phyloP scores from a whole-genome alignment of 495 filamentous ascomycete species.

The Aspergillus conjunctus region DNA sequence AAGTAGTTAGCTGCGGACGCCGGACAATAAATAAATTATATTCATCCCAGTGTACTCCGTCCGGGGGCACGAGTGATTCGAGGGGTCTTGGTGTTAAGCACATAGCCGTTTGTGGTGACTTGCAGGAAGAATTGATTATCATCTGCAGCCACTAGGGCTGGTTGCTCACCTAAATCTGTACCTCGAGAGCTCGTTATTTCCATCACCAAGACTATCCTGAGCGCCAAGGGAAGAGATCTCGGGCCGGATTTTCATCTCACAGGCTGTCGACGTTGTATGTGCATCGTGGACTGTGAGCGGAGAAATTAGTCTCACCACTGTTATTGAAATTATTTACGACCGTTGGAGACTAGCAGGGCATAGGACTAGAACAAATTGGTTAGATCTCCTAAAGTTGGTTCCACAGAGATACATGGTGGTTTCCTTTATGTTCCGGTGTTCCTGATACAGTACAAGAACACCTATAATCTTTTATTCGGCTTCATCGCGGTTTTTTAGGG shows the following conservation, averaged over 20 bases:
- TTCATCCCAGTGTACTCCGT: constrained; percentile 1
- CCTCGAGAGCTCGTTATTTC: constrained; percentile 1
- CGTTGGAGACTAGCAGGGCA: not conserved
- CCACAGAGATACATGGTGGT: not conserved
- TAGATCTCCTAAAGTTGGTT: not conserved
- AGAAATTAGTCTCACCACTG: too few species aligned
- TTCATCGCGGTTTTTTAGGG: constrained; percentile 12
- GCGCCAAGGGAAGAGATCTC: constrained; percentile 19
- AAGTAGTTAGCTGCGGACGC: constrained; percentile 6
- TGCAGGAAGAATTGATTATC: constrained; percentile 28
- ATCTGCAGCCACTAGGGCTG: constrained; percentile 29
- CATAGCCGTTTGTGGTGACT: constrained; percentile 24
- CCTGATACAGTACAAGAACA: not conserved
- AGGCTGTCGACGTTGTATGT: not conserved
- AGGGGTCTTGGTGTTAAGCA: constrained; percentile 17
- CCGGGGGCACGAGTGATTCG: constrained; percentile 5
- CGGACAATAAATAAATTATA: not conserved
- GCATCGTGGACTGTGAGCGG: not conserved
- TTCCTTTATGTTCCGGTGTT: too few species aligned
- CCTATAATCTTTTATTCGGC: not conserved
- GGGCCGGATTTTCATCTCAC: constrained; percentile 23
- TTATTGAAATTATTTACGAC: constrained; percentile 4
- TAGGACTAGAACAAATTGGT: not conserved
- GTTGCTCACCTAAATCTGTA: constrained; percentile 15
- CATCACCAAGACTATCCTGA: constrained; percentile 1